Conservation (phyloP, 2,329 filamentous ascomycete species). For the Esteya vermicola region DNA sequence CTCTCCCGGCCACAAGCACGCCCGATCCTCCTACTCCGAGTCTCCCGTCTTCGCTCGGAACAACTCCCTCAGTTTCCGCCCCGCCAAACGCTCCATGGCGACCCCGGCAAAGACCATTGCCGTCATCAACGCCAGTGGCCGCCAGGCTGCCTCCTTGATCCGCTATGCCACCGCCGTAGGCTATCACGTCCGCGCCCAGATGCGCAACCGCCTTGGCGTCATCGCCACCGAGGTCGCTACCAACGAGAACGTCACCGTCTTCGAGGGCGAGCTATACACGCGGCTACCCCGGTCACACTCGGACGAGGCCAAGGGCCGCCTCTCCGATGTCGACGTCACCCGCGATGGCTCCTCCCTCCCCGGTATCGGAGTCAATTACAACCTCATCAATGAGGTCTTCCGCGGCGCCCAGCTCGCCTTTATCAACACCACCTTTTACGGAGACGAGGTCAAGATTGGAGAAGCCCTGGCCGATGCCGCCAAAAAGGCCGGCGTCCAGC, state of each 20-base stretch:
- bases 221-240: constrained; percentile 73
- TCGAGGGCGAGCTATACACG: constrained; percentile 51
- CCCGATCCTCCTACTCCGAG: constrained; percentile 47
- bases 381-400: constrained; percentile 66
- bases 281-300: constrained; percentile 35
- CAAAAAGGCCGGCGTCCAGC: constrained; percentile 68
- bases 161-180: constrained; percentile 87
- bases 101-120: constrained; percentile 67
- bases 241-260: constrained; percentile 59
- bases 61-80: constrained; percentile 46
- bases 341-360: constrained; percentile 44
- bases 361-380: constrained; percentile 54
- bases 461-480: constrained; percentile 80
- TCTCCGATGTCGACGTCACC: constrained; percentile 44
- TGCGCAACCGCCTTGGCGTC: constrained; percentile 74
- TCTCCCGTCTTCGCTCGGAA: constrained; percentile 42
- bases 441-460: constrained; percentile 83
- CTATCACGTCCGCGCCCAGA: constrained; percentile 83
- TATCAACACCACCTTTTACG: constrained; percentile 96
- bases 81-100: constrained; percentile 43
- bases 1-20: constrained; percentile 36
- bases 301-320: constrained; percentile 19
- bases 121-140: constrained; percentile 89
- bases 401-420: constrained; percentile 77
- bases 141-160: constrained; percentile 90